These are phyloP conservation scores for Cryphonectria nitschkei DNA, from an alignment of 2,329 filamentous ascomycete genomes.

Conservation along the genomic window DNA sequence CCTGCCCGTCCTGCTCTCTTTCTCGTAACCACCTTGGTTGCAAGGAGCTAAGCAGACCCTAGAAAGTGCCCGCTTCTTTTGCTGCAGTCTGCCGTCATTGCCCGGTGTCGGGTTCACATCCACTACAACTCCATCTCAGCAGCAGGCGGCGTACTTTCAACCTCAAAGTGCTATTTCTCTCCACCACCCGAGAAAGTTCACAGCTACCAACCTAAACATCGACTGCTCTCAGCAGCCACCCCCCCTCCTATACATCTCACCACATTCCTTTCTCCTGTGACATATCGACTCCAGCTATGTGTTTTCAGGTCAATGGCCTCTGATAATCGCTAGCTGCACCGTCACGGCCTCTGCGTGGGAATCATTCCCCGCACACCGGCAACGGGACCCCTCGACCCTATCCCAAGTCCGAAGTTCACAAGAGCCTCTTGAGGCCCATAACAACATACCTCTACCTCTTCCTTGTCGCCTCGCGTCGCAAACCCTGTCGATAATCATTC, in stretches of 20 bases:
- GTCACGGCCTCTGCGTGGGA: constrained; percentile 51
- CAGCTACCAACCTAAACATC: background rate
- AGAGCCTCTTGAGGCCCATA: constrained; percentile 18
- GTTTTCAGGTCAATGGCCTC: constrained; percentile 57
- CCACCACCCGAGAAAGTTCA: constrained; percentile 11
- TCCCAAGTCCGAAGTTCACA: constrained; percentile 7
- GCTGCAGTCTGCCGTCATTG: constrained; percentile 16
- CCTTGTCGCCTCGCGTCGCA: constrained; percentile 22
- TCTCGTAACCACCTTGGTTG: background rate
- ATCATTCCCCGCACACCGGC: constrained; percentile 39
- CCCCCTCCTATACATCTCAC: constrained; percentile 3
- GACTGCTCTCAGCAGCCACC: constrained; percentile 1
- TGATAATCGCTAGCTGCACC: constrained; percentile 58
- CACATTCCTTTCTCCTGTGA: background rate
- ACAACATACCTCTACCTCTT: constrained; percentile 26
- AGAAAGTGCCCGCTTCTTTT: constrained; percentile 1
- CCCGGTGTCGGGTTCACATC: constrained; percentile 7
- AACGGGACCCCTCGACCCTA: constrained; percentile 32
- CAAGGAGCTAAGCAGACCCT: background rate
- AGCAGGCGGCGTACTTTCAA: constrained; percentile 3
- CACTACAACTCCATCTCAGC: constrained; percentile 8
- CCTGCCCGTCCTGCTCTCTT: background rate
- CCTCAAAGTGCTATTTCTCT: background rate
- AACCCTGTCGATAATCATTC: background rate
- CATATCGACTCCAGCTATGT: background rate